These are phyloP conservation scores for Cystobasidium onofrii DNA, from an alignment of 768 basidiomycete species.

Conservation along the genomic window DNA sequence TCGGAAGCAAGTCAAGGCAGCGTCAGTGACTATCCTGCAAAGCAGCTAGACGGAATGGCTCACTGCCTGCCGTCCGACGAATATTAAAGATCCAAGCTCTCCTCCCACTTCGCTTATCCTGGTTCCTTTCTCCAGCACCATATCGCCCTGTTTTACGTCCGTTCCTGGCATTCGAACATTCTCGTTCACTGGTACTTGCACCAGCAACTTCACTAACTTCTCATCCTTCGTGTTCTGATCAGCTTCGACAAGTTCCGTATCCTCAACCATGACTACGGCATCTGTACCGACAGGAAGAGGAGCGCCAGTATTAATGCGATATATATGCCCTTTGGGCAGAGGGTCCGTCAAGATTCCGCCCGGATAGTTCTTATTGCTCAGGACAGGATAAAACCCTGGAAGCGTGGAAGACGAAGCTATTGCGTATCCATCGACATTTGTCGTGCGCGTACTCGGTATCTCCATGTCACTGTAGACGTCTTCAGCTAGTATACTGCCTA, in stretches of 20 bases:
- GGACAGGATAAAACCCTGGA: conserved; percentile 28
- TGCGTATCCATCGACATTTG: conserved; percentile 85
- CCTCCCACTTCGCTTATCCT: conserved; percentile 62
- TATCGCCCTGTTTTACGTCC: conserved; percentile 61
- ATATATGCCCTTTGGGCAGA: conserved; percentile 53
- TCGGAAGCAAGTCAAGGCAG: neutral
- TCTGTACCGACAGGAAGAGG: conserved; percentile 68
- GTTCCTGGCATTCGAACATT: conserved; percentile 58
- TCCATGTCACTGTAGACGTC: conserved; percentile 61
- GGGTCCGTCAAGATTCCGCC: neutral
- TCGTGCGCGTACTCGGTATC: conserved; percentile 60
- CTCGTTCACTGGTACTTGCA: conserved; percentile 57
- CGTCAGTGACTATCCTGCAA: neutral
- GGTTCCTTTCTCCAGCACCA: conserved; percentile 56
- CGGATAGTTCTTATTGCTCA: conserved; percentile 22
- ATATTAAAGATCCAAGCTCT: conserved; percentile 72
- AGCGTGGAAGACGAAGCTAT: conserved; percentile 47
- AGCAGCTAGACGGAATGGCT: conserved; percentile 17
- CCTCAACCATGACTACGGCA: conserved; percentile 86
- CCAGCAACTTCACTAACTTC: conserved; percentile 60
- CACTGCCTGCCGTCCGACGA: conserved; percentile 67
- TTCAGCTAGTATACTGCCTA: conserved; percentile 66
- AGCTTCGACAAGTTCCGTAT: conserved; percentile 60
- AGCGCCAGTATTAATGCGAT: conserved; percentile 77
- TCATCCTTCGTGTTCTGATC: conserved; percentile 56